Percentiles rank a stretch among this genome's conserved stretches.
phyloP scores from a whole-genome alignment of 352 stramenopile species.

The Globisporangium cederbergense region DNA sequence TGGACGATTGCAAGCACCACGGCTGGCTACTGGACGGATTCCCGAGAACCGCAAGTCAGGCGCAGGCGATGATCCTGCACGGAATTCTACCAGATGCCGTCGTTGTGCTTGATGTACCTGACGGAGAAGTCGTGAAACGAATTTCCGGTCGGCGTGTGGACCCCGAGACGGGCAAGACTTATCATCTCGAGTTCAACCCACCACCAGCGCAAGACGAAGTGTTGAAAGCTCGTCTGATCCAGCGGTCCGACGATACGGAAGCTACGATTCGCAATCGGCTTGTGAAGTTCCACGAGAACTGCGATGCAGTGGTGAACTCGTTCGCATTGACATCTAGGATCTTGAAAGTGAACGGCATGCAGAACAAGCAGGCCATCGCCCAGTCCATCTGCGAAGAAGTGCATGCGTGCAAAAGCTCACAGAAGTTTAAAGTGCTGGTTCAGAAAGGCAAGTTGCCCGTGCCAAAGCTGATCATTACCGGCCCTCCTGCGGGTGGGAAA shows the following conservation, averaged over 20 bases:
- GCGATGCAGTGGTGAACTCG: conserved; percentile 41
- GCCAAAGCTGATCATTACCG: conserved; percentile 82
- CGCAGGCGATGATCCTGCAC: conserved; percentile 69
- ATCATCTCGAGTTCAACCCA: conserved; percentile 97
- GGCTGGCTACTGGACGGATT: conserved; percentile 94
- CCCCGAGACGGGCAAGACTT: conserved; percentile 91
- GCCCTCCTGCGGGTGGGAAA: conserved; percentile 91
- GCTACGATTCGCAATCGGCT: conserved; percentile 89
- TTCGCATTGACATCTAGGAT: conserved; percentile 32
- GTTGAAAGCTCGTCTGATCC: conserved; percentile 66
- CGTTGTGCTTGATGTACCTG: conserved; percentile 92
- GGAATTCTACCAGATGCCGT: conserved; percentile 89
- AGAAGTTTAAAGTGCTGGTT: conserved; percentile 39
- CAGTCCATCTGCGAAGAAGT: conserved; percentile 34
- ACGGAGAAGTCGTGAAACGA: conserved; percentile 93
- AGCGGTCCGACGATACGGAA: conserved; percentile 92
- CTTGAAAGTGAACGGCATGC: conserved; percentile 42
- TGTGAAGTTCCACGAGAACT: conserved; percentile 83
- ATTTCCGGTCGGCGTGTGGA: conserved; percentile 96
- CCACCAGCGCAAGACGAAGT: conserved; percentile 67
- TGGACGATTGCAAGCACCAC: conserved; percentile 68
- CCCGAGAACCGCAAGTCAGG: conserved; percentile 81
- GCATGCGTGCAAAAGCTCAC: conserved; percentile 33
- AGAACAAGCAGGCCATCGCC: conserved; percentile 39
- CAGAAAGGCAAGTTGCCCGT: conserved; percentile 14